Evolutionary conservation across 2,329 filamentous ascomycete species (phyloP).

Genomic region (Mycocentrospora acerina): DNA sequence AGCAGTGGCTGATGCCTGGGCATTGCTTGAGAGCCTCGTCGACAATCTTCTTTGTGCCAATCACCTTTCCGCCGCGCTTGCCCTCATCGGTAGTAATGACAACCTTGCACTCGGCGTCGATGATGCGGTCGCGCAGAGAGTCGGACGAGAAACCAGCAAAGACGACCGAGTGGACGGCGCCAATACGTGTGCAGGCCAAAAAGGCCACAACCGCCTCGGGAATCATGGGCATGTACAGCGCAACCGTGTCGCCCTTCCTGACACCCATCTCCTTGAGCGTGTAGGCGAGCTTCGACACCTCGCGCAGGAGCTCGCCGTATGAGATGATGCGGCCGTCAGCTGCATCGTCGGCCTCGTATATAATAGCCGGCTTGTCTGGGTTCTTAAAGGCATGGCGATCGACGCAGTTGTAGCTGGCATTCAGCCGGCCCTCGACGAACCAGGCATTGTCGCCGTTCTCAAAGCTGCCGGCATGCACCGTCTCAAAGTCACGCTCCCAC

Average conservation of each 20-base stretch:
- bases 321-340: constrained; percentile 84
- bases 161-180: constrained; percentile 94
- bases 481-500: constrained; percentile 91
- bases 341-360: constrained; percentile 96
- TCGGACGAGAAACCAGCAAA: constrained; percentile 98
- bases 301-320: constrained; percentile 87
- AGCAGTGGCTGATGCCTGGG: constrained; percentile 78
- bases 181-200: constrained; percentile 87
- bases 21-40: constrained; percentile 97
- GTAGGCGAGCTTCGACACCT: constrained; percentile 86
- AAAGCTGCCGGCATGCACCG: constrained; percentile 77
- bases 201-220: constrained; percentile 91
- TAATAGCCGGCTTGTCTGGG: constrained; percentile 90
- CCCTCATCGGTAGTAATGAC: constrained; percentile 98
- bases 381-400: constrained; percentile 96
- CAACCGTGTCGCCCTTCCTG: constrained; percentile 94
- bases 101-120: constrained; percentile 87
- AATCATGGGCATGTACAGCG: constrained; percentile 98
- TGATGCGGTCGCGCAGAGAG: constrained; percentile 90
- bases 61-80: constrained; percentile 94
- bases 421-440: constrained; percentile 92
- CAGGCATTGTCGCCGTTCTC: constrained; percentile 82
- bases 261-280: constrained; percentile 94
- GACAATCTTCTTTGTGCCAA: constrained; percentile 98
- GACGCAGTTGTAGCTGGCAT: constrained; percentile 96